phyloP scores from a whole-genome alignment of 306 rosid genomes.

The Styphnolobium japonicum region DNA sequence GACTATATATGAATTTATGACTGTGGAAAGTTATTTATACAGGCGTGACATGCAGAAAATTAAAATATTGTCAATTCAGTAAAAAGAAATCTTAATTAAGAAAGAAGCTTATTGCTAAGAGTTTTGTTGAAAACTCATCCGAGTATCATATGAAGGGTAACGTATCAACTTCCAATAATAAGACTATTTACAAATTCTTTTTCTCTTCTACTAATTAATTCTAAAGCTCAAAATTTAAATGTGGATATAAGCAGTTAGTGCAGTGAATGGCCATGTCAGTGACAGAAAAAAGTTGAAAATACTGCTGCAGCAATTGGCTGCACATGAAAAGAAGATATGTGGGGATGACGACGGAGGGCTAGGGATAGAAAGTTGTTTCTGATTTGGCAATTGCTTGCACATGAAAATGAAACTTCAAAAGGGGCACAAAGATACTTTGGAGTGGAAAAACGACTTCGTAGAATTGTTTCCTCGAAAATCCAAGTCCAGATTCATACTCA shows the following conservation, averaged over 20 bases:
- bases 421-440: not conserved
- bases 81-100: no score
- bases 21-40: no score
- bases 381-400: constrained; percentile 23
- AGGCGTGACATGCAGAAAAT: no score
- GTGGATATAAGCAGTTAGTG: not conserved
- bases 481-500: not conserved
- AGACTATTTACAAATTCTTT: not conserved
- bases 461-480: not conserved
- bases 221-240: not conserved
- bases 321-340: constrained; percentile 4
- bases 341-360: not conserved
- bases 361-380: not conserved
- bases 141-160: no score
- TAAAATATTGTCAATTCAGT: no score
- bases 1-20: no score
- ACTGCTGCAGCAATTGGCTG: not conserved
- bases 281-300: not conserved
- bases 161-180: no score
- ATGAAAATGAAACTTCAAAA: constrained; percentile 23
- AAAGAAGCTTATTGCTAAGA: no score
- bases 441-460: not conserved
- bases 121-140: no score
- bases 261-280: not conserved
- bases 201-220: not conserved